These are phyloP conservation scores for Ceratocystis colombiana DNA, from an alignment of 2,329 filamentous ascomycete genomes.

Conservation along the genomic window DNA sequence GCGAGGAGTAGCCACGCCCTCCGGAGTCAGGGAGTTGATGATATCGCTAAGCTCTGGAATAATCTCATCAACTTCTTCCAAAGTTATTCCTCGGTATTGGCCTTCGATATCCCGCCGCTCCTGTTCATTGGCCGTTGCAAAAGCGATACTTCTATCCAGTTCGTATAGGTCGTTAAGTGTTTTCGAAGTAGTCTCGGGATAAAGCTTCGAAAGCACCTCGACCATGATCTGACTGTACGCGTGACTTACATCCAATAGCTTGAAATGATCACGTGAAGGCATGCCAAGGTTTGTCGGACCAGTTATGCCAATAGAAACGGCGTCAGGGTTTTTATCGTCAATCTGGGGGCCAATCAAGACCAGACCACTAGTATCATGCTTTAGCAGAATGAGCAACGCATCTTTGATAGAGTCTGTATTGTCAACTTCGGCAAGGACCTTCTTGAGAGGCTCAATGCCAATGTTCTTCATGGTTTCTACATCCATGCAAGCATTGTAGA, in stretches of 20 bases:
- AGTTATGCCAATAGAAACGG: constrained; percentile 35
- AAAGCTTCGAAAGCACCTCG: constrained; percentile 30
- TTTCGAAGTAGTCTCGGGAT: constrained; percentile 33
- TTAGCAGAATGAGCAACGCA: constrained; percentile 40
- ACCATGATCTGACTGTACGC: constrained; percentile 38
- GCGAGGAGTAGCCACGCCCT: constrained; percentile 33
- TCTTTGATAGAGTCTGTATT: constrained; percentile 32
- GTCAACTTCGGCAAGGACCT: constrained; percentile 44
- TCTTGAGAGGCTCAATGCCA: constrained; percentile 47
- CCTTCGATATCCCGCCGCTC: constrained; percentile 49
- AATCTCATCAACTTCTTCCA: constrained; percentile 46
- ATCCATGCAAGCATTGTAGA: constrained; percentile 57
- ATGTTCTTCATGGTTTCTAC: constrained; percentile 45
- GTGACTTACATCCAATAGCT: constrained; percentile 42
- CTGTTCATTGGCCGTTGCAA: constrained; percentile 48
- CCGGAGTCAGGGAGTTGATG: constrained; percentile 39
- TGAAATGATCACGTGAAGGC: constrained; percentile 52
- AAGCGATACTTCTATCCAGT: constrained; percentile 52
- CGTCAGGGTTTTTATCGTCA: constrained; percentile 38
- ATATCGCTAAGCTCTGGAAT: constrained; percentile 47
- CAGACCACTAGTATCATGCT: constrained; percentile 37
- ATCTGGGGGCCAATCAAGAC: constrained; percentile 33
- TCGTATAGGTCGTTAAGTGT: constrained; percentile 40
- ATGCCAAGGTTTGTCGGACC: constrained; percentile 46
- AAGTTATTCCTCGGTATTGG: constrained; percentile 54